Base-by-base conservation (phyloP, 2,329 filamentous ascomycete species). In the Penicillium sp. region DNA sequence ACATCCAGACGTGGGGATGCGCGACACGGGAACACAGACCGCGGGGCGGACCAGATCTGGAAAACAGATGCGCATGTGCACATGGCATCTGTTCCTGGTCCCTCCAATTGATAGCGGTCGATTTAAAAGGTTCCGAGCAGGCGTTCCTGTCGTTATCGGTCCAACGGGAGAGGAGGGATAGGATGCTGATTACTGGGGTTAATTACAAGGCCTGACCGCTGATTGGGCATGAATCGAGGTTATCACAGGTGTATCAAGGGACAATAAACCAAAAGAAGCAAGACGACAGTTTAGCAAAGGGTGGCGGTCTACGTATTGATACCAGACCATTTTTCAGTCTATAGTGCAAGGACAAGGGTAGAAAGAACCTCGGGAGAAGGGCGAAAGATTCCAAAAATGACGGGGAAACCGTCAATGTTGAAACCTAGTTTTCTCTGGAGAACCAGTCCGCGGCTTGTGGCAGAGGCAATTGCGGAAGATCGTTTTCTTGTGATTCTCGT, bases 91-190 rank as follows among this genome's bases (percentile, higher is more conserved):
- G 39, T 42, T 42, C 39, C 39, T 42, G 22, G 22, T 26, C 37
- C 39, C 22, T 42, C 47, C 47, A 54, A 43, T 55, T 51, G 58
- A 57, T 55, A 59, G 33, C 42, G 22, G 9, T 53, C 50, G 46
- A 55, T 60, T 54, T 56, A 47, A 53, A 48, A 19, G 39, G 22
- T 29, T 27, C 26, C 35, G 37, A 21, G 52, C 29, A 42, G 52
- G 44, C 44, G 29, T 53, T 49, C 29, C 19, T 42, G n/a, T 29
- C 47, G 60, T 67, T 67, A 67, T 67, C 65, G 65, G 63, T 45
- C 65, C 65, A 67, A 67, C 62, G 54, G 55, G 65, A 63, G 51
- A n/a, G 29, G 24, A 37, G 49, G 26, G 53, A 61, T 65, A 63
- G 60, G 50, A 45, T 19, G 45, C 9, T 58, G 39, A 52, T 62